Base-by-base conservation (phyloP, 257 asterid species). In the Nicotiana paniculata region DNA sequence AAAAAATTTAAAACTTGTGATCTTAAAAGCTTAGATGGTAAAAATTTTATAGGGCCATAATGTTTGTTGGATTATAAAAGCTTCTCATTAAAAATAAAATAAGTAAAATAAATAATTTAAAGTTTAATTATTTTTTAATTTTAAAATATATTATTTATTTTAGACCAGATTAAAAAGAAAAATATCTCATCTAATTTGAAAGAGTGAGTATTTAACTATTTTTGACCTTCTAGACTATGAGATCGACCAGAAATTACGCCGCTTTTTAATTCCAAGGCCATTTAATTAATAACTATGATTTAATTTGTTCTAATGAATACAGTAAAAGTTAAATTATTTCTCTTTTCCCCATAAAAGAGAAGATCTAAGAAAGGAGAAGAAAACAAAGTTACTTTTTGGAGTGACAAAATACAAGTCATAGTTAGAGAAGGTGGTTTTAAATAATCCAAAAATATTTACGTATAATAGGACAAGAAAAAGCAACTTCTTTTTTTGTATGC, bases 361-460 rank as follows among this genome's bases (percentile, higher is more conserved):
- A 53, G 58, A 13, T 11, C 6, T 43, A 43, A 43, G 51, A 43
- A 9, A 46, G 26, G 28, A 6, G 43, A 26, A 68, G 35, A 81
- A 70, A 82, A 78, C 82, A 74, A 80, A 79, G 4, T 65, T 54
- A 61, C 85, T 65, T 78, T 86, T 77, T 65, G 77, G 58, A 70
- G 77, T 39, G 77, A 70, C 58, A 70, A 70, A 70, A 21, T n/a
- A 70, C 77, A n/a, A 70, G 61, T 6, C 61, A 72, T 72, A 43
- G 15, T 18, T 1, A 18, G 12, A 58, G 28, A 18, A 61, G 12
- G 28, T 46, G 5, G 79, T 46, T 46, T 48, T 46, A 46, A 48
- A 26, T 74, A 74, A 74, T 24, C 62, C 62, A 74, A 74, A 74
- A 48, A 24, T 26, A 74, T 24, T 24, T 74, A 2, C 61, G 39